Percentiles rank a stretch among this genome's conserved stretches.
phyloP scores from a whole-genome alignment of 345 rosid species.

The Citrus unshiu region DNA sequence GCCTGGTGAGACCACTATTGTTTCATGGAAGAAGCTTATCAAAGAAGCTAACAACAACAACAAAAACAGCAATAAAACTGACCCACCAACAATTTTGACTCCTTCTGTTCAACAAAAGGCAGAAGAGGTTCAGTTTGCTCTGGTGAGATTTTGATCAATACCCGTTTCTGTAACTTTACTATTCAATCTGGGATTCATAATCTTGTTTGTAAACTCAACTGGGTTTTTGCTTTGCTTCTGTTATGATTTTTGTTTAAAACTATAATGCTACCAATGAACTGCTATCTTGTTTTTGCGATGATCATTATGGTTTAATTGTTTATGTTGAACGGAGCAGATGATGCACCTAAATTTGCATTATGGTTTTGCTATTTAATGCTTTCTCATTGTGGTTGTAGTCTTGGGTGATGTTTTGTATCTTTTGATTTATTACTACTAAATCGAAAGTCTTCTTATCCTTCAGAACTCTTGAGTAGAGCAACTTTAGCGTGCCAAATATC shows the following conservation, averaged over 20 bases:
- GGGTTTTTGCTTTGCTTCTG: neutral
- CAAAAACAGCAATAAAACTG: neutral
- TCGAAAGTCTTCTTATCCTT: neutral
- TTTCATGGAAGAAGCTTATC: conserved; percentile 36
- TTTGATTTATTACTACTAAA: neutral
- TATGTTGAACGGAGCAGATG: neutral
- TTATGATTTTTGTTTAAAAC: neutral
- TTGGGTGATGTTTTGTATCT: neutral
- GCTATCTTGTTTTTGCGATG: neutral
- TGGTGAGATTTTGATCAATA: conserved; percentile 13
- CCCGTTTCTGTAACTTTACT: neutral
- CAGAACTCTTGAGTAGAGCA: neutral
- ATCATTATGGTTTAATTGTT: neutral
- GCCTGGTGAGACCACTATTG: conserved; percentile 42
- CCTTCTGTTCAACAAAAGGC: neutral
- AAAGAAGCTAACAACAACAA: conserved; percentile 16
- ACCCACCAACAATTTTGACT: neutral
- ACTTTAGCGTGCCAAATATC: neutral
- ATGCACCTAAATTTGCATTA: neutral
- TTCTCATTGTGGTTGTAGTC: neutral
- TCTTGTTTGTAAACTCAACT: neutral
- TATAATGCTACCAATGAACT: neutral
- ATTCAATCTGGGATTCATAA: neutral
- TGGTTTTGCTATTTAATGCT: neutral
- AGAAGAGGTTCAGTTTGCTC: conserved; percentile 8